Evolutionary conservation across 768 basidiomycete species (phyloP), one percentile per base, ranked within the genome.

Genomic region (Clavaria fumosa): DNA sequence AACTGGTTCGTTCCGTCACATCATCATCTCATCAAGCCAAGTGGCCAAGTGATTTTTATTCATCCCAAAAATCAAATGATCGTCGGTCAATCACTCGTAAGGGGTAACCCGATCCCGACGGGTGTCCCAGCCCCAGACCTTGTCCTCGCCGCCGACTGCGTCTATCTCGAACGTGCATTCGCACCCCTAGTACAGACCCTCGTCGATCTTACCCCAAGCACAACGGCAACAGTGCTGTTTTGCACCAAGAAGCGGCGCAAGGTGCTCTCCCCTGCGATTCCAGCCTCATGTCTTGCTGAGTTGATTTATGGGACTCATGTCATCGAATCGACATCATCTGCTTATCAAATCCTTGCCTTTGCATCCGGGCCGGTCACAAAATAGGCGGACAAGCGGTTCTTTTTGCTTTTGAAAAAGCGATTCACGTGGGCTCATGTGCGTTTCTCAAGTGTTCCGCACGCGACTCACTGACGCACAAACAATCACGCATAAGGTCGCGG

Each of bases 161-260:
- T 96, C 6, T 96, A 96, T 60, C 89, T 86, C 45, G 90, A 95
- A 56, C 85, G 88, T 9, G 76, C 85, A 0, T 96, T 95, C 49
- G 80, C 88, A 5, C 67, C 90, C 9, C 70, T 96, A 1, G 81
- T 90, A 2, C 57, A 76, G 45, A 91, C 89, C 0, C 63, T 96
- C 22, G 65, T 60, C 23, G 70, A 78, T 31, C 69, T 93, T 24
- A 62, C 69, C 1, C 43, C 50, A 19, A 61, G 65, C 15, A 53
- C 54, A 24, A 54, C 56, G 14, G 70, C 78, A 12, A 78, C 86
- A 40, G 69, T 91, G 27, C 54, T 93, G 23, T 89, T 96, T 57
- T 90, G 86, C 52, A 93, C 89, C 61, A 90, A 90, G 60, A 93
- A 91, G 51, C 68, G 90, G 37, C 68, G 90, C 58, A 91, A 88